These are phyloP conservation scores for Spinacia oleracea DNA, from an alignment of 179 eudicot genomes.

Conservation along the genomic window DNA sequence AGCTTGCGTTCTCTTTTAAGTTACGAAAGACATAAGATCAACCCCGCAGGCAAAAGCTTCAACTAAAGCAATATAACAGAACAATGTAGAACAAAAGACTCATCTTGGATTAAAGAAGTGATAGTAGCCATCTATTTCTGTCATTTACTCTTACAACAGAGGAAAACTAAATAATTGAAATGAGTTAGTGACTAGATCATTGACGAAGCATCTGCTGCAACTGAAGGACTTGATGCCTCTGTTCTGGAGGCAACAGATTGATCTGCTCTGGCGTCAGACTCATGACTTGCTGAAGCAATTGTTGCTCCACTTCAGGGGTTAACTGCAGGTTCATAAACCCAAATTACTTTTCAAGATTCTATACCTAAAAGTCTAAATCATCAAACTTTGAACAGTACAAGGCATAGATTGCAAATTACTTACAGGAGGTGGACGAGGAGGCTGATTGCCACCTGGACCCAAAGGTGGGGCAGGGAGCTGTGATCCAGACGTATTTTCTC, in stretches of 20 bases:
- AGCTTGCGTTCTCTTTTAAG: neutral
- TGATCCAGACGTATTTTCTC: constrained; percentile 41
- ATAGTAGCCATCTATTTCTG: neutral
- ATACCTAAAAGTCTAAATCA: neutral
- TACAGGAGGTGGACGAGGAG: constrained; percentile 66
- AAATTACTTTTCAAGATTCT: constrained; percentile 2
- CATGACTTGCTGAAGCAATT: constrained; percentile 85
- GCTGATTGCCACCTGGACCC: constrained; percentile 58
- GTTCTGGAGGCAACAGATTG: constrained; percentile 72
- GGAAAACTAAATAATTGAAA: neutral
- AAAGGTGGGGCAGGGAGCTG: constrained; percentile 52
- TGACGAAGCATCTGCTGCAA: constrained; percentile 87
- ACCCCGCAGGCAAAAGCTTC: neutral
- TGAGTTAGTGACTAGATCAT: constrained; percentile 21
- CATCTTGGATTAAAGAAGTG: neutral
- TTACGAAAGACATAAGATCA: neutral
- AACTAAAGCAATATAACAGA: neutral
- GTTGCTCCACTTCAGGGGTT: constrained; percentile 76
- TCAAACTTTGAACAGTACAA: neutral
- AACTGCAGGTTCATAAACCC: constrained; percentile 41
- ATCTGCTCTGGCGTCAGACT: constrained; percentile 87
- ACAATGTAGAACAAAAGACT: neutral
- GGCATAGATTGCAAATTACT: constrained; percentile 9
- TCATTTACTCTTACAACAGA: neutral
- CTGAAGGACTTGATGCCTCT: constrained; percentile 84